phyloP scores from a whole-genome alignment of 495 filamentous ascomycete genomes.

The Pseudomonodictys pantanalensis region DNA sequence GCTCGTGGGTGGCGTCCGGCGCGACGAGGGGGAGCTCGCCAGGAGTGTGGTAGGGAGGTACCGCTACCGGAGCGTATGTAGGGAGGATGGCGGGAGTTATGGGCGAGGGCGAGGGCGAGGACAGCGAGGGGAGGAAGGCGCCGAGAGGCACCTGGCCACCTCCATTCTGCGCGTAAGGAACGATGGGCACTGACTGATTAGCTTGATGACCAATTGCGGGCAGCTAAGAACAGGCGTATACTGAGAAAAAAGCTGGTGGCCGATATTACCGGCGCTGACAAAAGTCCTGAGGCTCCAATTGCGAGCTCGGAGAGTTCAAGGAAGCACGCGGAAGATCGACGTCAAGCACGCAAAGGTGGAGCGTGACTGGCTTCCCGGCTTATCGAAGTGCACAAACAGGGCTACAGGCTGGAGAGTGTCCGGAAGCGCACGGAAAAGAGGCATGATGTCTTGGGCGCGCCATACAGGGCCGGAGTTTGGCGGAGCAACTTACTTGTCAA shows the following conservation, averaged over 20 bases:
- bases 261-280: conserved; percentile 29
- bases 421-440: conserved; percentile 9
- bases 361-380: background rate
- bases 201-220: conserved; percentile 16
- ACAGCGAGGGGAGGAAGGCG: conserved; percentile 5
- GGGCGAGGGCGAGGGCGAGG: conserved; percentile 7
- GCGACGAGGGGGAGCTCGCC: conserved; percentile 9
- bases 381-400: background rate
- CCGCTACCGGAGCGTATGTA: conserved; percentile 20
- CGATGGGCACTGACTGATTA: conserved; percentile 33
- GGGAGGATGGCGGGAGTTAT: conserved; percentile 13
- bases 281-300: conserved; percentile 7
- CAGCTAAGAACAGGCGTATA: background rate
- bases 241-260: background rate
- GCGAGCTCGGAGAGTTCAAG: conserved; percentile 2
- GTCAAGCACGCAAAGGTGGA: conserved; percentile 1
- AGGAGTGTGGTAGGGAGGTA: conserved; percentile 2
- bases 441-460: conserved; percentile 17
- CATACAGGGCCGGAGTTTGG: conserved; percentile 6
- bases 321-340: conserved; percentile 29
- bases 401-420: conserved; percentile 1
- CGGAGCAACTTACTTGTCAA: conserved; percentile 22
- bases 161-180: conserved; percentile 28
- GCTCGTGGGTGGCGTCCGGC: conserved; percentile 19
- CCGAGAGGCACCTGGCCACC: conserved; percentile 33